Evolutionary conservation across 1,139 yeast species (phyloP).

Genomic region (Pichia sp.): DNA sequence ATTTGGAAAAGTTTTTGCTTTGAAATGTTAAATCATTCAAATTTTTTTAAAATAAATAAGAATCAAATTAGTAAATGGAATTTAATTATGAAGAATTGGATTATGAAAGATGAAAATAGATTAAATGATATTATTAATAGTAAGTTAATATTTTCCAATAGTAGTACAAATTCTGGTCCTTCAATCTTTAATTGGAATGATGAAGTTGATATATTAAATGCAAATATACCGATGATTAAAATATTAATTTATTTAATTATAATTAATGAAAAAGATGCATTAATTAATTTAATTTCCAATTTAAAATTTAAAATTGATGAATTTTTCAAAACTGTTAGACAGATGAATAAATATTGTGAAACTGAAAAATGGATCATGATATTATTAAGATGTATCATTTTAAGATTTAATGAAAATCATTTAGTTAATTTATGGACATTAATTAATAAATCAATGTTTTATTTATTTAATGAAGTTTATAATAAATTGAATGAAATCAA

Average conservation of each 20-base stretch:
- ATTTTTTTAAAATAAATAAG: conserved; percentile 36
- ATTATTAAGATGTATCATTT: conserved; percentile 55
- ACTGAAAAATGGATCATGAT: conserved; percentile 45
- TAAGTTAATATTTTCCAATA: conserved; percentile 35
- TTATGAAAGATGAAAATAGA: conserved; percentile 51
- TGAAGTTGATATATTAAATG: conserved; percentile 46
- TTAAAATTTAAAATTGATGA: conserved; percentile 46
- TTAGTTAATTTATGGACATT: conserved; percentile 67
- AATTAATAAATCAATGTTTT: conserved; percentile 39
- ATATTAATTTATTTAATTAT: conserved; percentile 59
- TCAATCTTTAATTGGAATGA: conserved; percentile 74
- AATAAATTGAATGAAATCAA: conserved; percentile 38
- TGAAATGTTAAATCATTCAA: conserved; percentile 48
- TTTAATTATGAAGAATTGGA: conserved; percentile 50
- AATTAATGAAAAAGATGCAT: conserved; percentile 54
- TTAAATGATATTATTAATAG: conserved; percentile 49
- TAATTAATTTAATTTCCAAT: conserved; percentile 43
- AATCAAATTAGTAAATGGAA: conserved; percentile 39
- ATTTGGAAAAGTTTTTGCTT: conserved; percentile 46
- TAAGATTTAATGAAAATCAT: conserved; percentile 59
- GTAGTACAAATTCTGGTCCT: conserved; percentile 36
- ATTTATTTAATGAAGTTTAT: conserved; percentile 37
- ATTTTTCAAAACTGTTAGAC: conserved; percentile 30
- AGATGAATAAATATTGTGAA: conserved; percentile 24
- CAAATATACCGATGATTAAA: conserved; percentile 32